Evolutionary conservation across 371 early-diverging fungal genomes (phyloP), one percentile per base, ranked within the genome.

Genomic region (Mortierella sp.): DNA sequence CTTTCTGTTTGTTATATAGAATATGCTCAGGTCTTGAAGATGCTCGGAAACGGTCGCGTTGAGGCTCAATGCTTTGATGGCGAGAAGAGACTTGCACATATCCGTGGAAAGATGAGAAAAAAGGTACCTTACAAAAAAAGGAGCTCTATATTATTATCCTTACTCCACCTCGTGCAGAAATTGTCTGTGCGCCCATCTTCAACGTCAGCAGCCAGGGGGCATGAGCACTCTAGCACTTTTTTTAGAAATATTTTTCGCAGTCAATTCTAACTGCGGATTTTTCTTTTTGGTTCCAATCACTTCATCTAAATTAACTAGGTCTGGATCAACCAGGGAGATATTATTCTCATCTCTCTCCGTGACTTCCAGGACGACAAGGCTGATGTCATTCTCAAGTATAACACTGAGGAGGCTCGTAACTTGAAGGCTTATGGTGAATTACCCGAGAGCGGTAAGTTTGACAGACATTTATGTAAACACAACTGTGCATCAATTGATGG

Each of bases 31-130:
- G 97, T 99, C 55, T 70, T 87, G 45, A 95, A 95, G 85, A 96
- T 99, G 94, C 90, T 99, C 68, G 99, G 99, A 65, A 96, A 97
- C 85, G 98, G 98, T 66, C 95, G 98, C 84, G 89, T 99, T 56
- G 96, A 96, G 82, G 96, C 96, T 31, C 92, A 92, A 72, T 97
- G 99, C 85, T 93, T 95, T 73, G 99, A 99, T 86, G 96, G 97
- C 61, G 89, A 90, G 42, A 96, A 92, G 85, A 92, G 99, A 59
- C 85, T 96, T 82, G 99, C 96, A 66, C 97, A 96, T 74, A 96
- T 99, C 85, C 94, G 99, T 72, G 99, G 99, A 66, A 96, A 95
- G 81, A 93, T 99, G 92, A 91, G 98, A 81, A 99, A 98, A 89
- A 96, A 97, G 90, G 96, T 96, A 72, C 22, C 15, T 5, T 19